Percentiles rank a stretch among this genome's conserved stretches.
These are phyloP conservation scores for Pezicula rhizophila DNA, from an alignment of 2,329 filamentous ascomycete species.

Conservation along the genomic window DNA sequence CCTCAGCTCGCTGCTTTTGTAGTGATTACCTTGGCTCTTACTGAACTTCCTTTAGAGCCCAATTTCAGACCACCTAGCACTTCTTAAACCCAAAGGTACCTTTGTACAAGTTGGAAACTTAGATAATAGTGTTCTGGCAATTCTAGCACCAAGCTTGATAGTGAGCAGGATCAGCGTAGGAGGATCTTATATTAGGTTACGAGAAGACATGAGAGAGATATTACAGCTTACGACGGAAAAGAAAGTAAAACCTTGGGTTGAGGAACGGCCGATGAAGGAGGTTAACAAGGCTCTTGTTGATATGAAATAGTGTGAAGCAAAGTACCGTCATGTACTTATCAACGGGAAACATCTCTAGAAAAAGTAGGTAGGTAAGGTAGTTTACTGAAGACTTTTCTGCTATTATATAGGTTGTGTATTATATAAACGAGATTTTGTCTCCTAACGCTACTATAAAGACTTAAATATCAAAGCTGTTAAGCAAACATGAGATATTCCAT, in stretches of 20 bases:
- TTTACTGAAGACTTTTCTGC: too few relatives aligned
- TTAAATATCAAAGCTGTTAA: too few relatives aligned
- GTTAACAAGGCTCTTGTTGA: too few relatives aligned
- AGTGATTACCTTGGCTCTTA: too few relatives aligned
- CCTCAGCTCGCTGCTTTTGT: background rate
- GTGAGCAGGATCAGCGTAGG: slow-evolving; percentile 38
- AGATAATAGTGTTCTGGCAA: slow-evolving; percentile 32
- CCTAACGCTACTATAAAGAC: too few relatives aligned
- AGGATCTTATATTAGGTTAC: slow-evolving; percentile 54
- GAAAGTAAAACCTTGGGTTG: slow-evolving; percentile 46
- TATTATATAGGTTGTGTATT: too few relatives aligned
- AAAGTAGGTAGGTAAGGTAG: too few relatives aligned
- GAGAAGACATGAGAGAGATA: slow-evolving; percentile 53
- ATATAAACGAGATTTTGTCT: too few relatives aligned
- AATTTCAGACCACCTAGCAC: slow-evolving; percentile 48
- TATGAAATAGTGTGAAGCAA: too few relatives aligned
- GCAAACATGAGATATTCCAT: too few relatives aligned
- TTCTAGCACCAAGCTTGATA: slow-evolving; percentile 39
- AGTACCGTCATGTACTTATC: too few relatives aligned
- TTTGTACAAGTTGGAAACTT: slow-evolving; percentile 61
- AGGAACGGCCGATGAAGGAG: slow-evolving; percentile 17
- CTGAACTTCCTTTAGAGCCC: slow-evolving; percentile 32
- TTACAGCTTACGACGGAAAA: slow-evolving; percentile 53
- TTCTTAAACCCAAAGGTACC: slow-evolving; percentile 50
- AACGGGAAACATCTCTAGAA: too few relatives aligned